Base-by-base conservation (phyloP, 352 stramenopile species). In the Aphanomyces astaci region DNA sequence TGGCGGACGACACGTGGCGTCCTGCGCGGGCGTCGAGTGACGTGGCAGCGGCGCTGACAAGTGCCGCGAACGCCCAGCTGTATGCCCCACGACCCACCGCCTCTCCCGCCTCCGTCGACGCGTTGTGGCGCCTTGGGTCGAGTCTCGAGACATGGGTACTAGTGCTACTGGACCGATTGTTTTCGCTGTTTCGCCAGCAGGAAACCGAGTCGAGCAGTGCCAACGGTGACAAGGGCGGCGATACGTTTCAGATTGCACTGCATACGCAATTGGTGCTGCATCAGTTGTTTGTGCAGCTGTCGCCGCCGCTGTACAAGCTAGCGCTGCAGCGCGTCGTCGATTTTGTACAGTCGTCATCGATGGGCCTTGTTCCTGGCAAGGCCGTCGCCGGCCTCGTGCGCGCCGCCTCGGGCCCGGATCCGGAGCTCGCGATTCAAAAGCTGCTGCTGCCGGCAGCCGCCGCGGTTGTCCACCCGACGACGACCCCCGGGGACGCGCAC, bases 141-240 rank as follows among this genome's bases (percentile, higher is more conserved):
- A 75, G 86, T 22, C 59, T 90, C 33, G 83, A 92, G 69, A 79
- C 87, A 39, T 92, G 83, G 83, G 70, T 80, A 25, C 60, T 92
- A 7, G 71, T 77, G 17, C 53, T 92, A 24, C 45, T 92, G 15
- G 80, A 89, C 66, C 76, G 83, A 0, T 86, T 82, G 43, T 76
- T 92, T 33, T 76, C 80, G 40, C 86, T 92, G 53, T 80, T 88
- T 65, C 40, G 43, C 13, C 22, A 59, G 13, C 62, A 68, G n/a
- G 62, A 68, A n/a, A n/a, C n/a, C n/a, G n/a, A n/a, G n/a, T n/a
- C n/a, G n/a, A n/a, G n/a, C n/a, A n/a, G n/a, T n/a, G n/a, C n/a
- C 45, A 64, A 49, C 31, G 39, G 39, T 17, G 27, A n/a, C 2
- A 60, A 36, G 43, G 15, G 25, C 28, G 30, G 55, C 10, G 62